These are phyloP conservation scores for Calocybe indica DNA, from an alignment of 768 basidiomycete genomes.

Conservation along the genomic window DNA sequence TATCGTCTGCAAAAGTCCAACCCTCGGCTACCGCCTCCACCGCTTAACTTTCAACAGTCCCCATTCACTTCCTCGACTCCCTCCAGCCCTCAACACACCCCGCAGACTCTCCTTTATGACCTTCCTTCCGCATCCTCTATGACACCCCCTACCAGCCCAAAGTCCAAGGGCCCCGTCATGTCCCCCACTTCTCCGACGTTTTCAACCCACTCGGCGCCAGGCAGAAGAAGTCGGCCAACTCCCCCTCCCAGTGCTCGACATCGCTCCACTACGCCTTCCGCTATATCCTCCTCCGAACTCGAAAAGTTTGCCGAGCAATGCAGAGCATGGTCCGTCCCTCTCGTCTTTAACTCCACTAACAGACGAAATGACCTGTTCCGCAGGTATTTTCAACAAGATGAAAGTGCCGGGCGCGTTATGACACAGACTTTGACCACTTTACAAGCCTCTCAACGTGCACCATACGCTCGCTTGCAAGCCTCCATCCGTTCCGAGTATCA, in stretches of 20 bases:
- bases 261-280: constrained; percentile 67
- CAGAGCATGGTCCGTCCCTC: constrained; percentile 58
- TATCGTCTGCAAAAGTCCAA: constrained; percentile 63
- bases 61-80: constrained; percentile 39
- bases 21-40: constrained; percentile 55
- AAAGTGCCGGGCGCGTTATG: constrained; percentile 72
- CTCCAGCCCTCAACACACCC: constrained; percentile 35
- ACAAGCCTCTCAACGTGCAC: constrained; percentile 79
- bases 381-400: constrained; percentile 85
- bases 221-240: constrained; percentile 45
- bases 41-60: constrained; percentile 48
- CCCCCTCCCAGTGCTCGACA: constrained; percentile 56
- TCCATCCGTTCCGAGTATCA: constrained; percentile 84
- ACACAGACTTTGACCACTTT: constrained; percentile 76
- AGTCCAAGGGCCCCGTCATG: constrained; percentile 30
- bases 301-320: constrained; percentile 77
- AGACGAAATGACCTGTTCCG: constrained; percentile 1
- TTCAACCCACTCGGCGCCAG: constrained; percentile 40
- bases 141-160: constrained; percentile 55
- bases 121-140: constrained; percentile 55
- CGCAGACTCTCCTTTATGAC: constrained; percentile 71
- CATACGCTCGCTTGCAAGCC: constrained; percentile 82
- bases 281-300: constrained; percentile 58
- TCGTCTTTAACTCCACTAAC: not conserved
- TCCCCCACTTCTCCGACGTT: constrained; percentile 60